Conservation (phyloP, 768 basidiomycete species). For the Leccinum sublutescens region DNA sequence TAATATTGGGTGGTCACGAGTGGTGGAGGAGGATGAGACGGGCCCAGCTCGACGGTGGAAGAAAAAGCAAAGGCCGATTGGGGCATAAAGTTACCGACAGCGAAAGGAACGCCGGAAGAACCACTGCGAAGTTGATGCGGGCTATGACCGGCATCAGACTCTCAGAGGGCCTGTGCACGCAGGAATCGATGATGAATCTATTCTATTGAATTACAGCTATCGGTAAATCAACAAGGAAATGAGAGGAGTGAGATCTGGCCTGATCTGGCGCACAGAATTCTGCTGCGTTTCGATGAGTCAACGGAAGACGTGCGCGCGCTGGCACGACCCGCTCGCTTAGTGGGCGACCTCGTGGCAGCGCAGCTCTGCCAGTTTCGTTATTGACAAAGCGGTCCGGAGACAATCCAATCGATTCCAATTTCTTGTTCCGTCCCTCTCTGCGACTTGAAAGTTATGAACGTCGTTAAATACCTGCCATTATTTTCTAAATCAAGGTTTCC, state of each 20-base stretch:
- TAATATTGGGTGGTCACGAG: not conserved
- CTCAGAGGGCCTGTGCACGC: constrained; percentile 7
- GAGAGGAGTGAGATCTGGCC: constrained; percentile 18
- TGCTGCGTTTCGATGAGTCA: constrained; percentile 22
- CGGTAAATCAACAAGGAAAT: constrained; percentile 30
- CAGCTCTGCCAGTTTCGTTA: constrained; percentile 20
- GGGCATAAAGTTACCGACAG: constrained; percentile 29
- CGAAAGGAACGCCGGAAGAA: constrained; percentile 27
- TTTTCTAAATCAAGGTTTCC: constrained; percentile 13
- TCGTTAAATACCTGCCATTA: not conserved
- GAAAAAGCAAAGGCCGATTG: constrained; percentile 12
- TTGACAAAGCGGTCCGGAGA: constrained; percentile 22
- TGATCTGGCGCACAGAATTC: constrained; percentile 14
- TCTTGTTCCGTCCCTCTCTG: constrained; percentile 21
- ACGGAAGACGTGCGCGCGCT: constrained; percentile 16
- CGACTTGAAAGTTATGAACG: constrained; percentile 5
- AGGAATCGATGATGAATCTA: constrained; percentile 10
- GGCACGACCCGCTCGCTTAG: constrained; percentile 23
- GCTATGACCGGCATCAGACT: constrained; percentile 21
- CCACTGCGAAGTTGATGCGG: constrained; percentile 21
- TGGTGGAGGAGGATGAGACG: not conserved
- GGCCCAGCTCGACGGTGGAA: constrained; percentile 1
- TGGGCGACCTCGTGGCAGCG: constrained; percentile 25
- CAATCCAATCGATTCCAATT: constrained; percentile 7
- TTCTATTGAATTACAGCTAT: constrained; percentile 22